Conservation (phyloP, 2,329 filamentous ascomycete species). For the Cordyceps javanica region DNA sequence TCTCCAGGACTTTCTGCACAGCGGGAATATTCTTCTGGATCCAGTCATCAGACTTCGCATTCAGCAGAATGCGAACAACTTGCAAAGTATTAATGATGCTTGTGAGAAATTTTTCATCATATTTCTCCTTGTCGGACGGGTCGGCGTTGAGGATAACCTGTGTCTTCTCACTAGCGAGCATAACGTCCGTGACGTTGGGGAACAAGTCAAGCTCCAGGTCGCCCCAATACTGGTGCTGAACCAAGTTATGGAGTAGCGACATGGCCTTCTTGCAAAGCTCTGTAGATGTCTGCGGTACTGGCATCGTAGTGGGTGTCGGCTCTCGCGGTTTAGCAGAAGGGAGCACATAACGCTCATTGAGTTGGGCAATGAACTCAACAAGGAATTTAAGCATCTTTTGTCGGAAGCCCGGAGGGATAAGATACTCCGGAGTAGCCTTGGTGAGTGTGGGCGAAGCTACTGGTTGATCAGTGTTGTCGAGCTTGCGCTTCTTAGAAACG, state of each 20-base stretch:
- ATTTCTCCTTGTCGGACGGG: conserved; percentile 60
- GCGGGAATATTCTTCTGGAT: conserved; percentile 69
- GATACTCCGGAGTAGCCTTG: conserved; percentile 52
- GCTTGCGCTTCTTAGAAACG: conserved; percentile 65
- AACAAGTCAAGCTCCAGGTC: conserved; percentile 90
- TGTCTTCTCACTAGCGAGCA: conserved; percentile 77
- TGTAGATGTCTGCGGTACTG: conserved; percentile 49
- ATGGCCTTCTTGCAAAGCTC: conserved; percentile 86
- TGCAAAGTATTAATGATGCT: conserved; percentile 92
- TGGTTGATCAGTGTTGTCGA: conserved; percentile 53
- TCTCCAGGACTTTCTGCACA: conserved; percentile 85
- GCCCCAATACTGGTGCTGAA: conserved; percentile 84
- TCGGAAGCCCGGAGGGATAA: conserved; percentile 60
- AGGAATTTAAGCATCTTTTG: conserved; percentile 89
- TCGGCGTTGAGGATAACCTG: conserved; percentile 52
- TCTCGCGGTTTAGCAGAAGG: conserved; percentile 64
- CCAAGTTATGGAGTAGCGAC: conserved; percentile 71
- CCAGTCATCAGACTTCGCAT: conserved; percentile 87
- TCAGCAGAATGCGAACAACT: conserved; percentile 82
- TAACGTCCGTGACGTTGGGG: conserved; percentile 79
- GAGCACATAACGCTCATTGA: conserved; percentile 78
- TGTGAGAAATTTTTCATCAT: conserved; percentile 77
- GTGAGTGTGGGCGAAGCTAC: conserved; percentile 49
- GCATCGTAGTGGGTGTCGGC: conserved; percentile 34
- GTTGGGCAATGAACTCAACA: conserved; percentile 86